Percentiles rank a stretch among this genome's conserved stretches.
Conservation (phyloP, 2,329 filamentous ascomycete species). For the Ceratocystis cubensis region DNA sequence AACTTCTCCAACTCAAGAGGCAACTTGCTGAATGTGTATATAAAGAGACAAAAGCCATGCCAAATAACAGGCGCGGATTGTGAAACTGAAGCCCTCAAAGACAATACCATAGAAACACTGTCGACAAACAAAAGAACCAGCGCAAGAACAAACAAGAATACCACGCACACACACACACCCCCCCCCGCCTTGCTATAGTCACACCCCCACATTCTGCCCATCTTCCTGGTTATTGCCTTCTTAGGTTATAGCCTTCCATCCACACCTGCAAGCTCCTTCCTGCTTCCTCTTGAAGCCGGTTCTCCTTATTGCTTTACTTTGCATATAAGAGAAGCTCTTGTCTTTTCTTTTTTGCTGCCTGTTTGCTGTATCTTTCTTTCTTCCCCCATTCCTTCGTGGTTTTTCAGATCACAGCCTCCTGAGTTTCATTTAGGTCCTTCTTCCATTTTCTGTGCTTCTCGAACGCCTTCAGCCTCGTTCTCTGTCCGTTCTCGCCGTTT, state of each 20-base stretch:
- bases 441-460: background rate
- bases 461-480: background rate
- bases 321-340: background rate
- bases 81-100: too few relatives aligned
- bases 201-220: background rate
- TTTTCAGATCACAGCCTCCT: background rate
- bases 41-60: too few relatives aligned
- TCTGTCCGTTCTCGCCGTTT: background rate
- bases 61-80: too few relatives aligned
- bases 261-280: background rate
- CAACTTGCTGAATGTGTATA: too few relatives aligned
- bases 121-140: too few relatives aligned
- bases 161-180: too few relatives aligned
- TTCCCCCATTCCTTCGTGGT: background rate
- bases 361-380: background rate
- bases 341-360: background rate
- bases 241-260: background rate
- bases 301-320: background rate
- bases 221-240: conserved; percentile 11
- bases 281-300: background rate
- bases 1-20: too few relatives aligned
- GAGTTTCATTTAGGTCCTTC: background rate
- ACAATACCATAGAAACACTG: too few relatives aligned
- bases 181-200: background rate
- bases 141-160: too few relatives aligned